Evolutionary conservation across 345 rosid species (phyloP).

Genomic region (Camelina hispida): DNA sequence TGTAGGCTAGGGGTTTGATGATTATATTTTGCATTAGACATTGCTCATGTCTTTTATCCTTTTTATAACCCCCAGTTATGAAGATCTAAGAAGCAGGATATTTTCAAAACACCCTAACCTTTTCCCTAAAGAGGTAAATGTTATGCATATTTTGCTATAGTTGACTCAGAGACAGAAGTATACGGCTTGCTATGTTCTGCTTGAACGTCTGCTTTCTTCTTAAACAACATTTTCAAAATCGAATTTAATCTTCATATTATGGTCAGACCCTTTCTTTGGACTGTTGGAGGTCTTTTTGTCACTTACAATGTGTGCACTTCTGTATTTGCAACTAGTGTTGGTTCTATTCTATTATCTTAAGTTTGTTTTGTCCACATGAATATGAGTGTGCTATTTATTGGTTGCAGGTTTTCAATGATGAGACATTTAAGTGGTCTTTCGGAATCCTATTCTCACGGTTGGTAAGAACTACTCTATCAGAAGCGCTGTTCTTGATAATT

Average conservation of each 20-base stretch:
- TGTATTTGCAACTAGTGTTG: conserved; percentile 10
- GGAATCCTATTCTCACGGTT: conserved; percentile 96
- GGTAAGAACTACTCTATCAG: conserved; percentile 56
- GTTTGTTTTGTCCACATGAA: neutral
- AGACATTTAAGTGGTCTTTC: conserved; percentile 94
- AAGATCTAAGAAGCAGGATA: conserved; percentile 77
- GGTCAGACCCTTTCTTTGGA: neutral
- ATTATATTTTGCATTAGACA: neutral
- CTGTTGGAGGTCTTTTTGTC: conserved; percentile 6
- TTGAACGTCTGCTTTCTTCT: neutral
- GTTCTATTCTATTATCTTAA: conserved; percentile 16
- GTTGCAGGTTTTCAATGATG: conserved; percentile 81
- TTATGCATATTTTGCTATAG: neutral
- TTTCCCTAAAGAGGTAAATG: conserved; percentile 85
- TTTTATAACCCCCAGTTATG: conserved; percentile 54
- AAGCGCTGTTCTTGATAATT: conserved; percentile 16
- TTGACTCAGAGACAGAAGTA: neutral
- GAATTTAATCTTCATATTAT: no score
- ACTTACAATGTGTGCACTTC: conserved; percentile 3
- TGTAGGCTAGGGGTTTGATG: conserved; percentile 24
- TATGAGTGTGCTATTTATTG: conserved; percentile 37
- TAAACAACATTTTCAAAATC: neutral
- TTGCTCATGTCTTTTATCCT: conserved; percentile 3
- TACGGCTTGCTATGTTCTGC: neutral
- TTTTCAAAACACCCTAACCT: conserved; percentile 86